These are phyloP conservation scores for Coprinopsis strossmayeri DNA, from an alignment of 768 basidiomycete genomes.

Conservation along the genomic window DNA sequence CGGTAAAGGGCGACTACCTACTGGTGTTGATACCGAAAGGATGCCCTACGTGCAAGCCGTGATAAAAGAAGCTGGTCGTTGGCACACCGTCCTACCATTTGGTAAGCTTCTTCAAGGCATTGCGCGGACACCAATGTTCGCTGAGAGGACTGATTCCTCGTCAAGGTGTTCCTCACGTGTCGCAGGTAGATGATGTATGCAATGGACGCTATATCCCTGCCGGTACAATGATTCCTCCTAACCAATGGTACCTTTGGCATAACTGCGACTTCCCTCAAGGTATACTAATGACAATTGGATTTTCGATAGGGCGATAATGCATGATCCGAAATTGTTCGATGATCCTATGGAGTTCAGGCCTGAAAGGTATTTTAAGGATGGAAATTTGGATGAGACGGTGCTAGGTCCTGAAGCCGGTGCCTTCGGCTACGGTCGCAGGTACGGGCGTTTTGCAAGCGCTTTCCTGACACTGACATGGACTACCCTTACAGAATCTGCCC, in stretches of 20 bases:
- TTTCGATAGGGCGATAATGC: slow-evolving; percentile 18
- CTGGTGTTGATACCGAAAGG: slow-evolving; percentile 21
- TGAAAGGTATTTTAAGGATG: slow-evolving; percentile 23
- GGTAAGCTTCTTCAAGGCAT: slow-evolving; percentile 20
- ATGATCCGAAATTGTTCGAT: slow-evolving; percentile 19
- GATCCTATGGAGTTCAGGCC: slow-evolving; percentile 21
- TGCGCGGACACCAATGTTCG: slow-evolving; percentile 15
- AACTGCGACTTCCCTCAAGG: background rate
- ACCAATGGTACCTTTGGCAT: slow-evolving; percentile 22
- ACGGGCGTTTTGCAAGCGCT: background rate
- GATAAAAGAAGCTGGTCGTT: slow-evolving; percentile 29
- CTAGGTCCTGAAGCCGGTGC: slow-evolving; percentile 17
- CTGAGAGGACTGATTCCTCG: background rate
- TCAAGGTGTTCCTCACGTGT: slow-evolving; percentile 1
- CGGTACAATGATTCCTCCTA: slow-evolving; percentile 26
- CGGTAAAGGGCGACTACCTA: slow-evolving; percentile 26
- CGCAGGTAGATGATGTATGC: slow-evolving; percentile 11
- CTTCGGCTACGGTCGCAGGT: slow-evolving; percentile 24
- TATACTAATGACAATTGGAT: background rate
- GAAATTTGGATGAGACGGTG: slow-evolving; percentile 15
- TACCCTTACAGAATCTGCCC: slow-evolving; percentile 26
- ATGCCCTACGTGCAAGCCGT: slow-evolving; percentile 29
- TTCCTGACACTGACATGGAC: background rate
- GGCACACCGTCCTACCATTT: slow-evolving; percentile 24
- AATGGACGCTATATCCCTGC: slow-evolving; percentile 26